Percentiles rank a stretch among this genome's conserved stretches.
Evolutionary conservation across 177 flowering plant species (phyloP).

Genomic region (Vitis hybrid): DNA sequence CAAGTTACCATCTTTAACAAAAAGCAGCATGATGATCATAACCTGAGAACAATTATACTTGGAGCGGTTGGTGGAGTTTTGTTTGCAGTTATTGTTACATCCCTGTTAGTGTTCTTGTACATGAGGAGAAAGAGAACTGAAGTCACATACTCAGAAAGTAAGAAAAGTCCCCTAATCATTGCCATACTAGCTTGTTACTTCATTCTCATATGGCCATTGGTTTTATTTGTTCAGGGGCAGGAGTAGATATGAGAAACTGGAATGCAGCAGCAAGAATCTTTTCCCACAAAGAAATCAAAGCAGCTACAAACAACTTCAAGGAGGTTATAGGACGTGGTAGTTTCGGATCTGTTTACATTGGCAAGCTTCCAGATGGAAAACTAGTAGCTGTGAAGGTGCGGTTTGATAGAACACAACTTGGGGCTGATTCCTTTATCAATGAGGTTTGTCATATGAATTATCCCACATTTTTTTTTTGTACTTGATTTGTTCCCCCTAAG

Average conservation of each 20-base stretch:
- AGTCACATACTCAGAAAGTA: conserved; percentile 40
- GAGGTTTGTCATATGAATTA: conserved; percentile 49
- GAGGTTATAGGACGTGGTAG: conserved; percentile 79
- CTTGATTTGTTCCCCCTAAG: neutral
- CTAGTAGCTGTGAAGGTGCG: conserved; percentile 84
- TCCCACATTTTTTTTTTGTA: neutral
- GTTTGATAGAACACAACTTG: conserved; percentile 67
- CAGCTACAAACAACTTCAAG: conserved; percentile 79
- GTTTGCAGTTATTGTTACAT: conserved; percentile 33
- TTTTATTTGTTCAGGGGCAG: conserved; percentile 30
- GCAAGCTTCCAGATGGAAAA: conserved; percentile 76
- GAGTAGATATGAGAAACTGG: conserved; percentile 51
- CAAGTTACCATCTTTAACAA: conserved; percentile 52
- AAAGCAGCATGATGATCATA: conserved; percentile 36
- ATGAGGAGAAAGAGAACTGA: conserved; percentile 36
- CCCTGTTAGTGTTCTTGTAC: conserved; percentile 38
- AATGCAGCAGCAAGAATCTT: conserved; percentile 59
- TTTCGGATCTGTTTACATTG: conserved; percentile 83
- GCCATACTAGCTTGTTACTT: neutral
- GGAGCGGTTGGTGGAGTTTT: conserved; percentile 49
- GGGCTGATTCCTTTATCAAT: conserved; percentile 79
- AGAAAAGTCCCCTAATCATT: conserved; percentile 6
- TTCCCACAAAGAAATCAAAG: conserved; percentile 72
- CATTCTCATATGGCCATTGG: neutral
- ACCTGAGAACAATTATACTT: conserved; percentile 37